A percentile compares a stretch with the other conserved stretches of the same genome.
phyloP scores from a whole-genome alignment of 2,329 filamentous ascomycete genomes.

The Chrysoporthe puriensis region DNA sequence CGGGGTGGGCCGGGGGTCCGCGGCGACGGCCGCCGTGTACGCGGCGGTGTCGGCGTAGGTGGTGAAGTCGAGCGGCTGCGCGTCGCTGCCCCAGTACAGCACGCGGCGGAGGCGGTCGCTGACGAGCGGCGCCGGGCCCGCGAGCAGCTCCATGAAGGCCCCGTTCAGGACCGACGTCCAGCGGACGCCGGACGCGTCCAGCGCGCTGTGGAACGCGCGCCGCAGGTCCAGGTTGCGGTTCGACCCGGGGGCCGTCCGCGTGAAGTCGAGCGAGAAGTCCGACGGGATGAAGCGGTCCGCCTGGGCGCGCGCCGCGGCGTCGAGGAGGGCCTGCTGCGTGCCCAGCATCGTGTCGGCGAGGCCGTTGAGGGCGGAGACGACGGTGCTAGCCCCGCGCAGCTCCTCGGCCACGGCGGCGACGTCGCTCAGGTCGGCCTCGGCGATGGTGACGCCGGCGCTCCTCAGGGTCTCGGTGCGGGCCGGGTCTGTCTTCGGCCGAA shows the following conservation, averaged over 20 bases:
- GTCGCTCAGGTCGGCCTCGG: slow-evolving; percentile 26
- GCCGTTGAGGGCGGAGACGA: slow-evolving; percentile 27
- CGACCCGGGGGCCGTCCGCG: slow-evolving; percentile 29
- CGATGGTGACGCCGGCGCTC: slow-evolving; percentile 21
- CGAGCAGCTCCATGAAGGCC: slow-evolving; percentile 29
- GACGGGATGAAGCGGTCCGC: slow-evolving; percentile 66
- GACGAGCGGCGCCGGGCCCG: slow-evolving; percentile 21
- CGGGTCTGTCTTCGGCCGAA: slow-evolving; percentile 27
- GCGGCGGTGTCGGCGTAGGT: slow-evolving; percentile 30
- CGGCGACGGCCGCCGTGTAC: slow-evolving; percentile 30
- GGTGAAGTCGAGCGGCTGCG: slow-evolving; percentile 29
- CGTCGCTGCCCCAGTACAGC: slow-evolving; percentile 24
- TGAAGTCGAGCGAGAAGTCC: slow-evolving; percentile 48
- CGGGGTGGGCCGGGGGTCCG: slow-evolving; percentile 29
- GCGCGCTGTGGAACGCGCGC: slow-evolving; percentile 28
- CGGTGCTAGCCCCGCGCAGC: slow-evolving; percentile 19
- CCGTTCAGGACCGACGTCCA: slow-evolving; percentile 31
- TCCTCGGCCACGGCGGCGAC: slow-evolving; percentile 22
- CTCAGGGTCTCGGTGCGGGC: slow-evolving; percentile 21
- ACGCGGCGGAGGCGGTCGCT: slow-evolving; percentile 21
- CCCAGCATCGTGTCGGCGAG: slow-evolving; percentile 32
- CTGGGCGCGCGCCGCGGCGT: slow-evolving; percentile 61
- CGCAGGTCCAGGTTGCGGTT: slow-evolving; percentile 32
- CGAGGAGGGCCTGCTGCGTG: slow-evolving; percentile 55
- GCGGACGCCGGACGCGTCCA: slow-evolving; percentile 28